Conservation (phyloP, 2,329 filamentous ascomycete species). For the Chaetomiaceae sp. region DNA sequence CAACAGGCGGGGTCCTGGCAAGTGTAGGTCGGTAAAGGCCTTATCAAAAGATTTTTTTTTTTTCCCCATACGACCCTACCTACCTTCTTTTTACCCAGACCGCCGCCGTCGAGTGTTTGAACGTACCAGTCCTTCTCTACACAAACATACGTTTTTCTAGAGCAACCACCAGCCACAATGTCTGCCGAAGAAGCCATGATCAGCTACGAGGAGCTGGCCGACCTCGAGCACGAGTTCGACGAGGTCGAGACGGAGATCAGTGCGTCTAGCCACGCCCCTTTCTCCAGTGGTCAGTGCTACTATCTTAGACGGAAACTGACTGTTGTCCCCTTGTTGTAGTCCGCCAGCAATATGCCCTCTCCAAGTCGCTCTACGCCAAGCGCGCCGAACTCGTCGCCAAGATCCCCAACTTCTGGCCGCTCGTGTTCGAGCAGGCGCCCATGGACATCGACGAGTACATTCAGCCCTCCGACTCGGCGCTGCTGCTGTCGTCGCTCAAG, state of each 20-base stretch:
- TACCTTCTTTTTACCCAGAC: background rate
- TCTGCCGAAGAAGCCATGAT: conserved; percentile 38
- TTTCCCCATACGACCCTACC: background rate
- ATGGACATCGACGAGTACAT: conserved; percentile 84
- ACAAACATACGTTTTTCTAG: background rate
- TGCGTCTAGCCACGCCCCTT: conserved; percentile 44
- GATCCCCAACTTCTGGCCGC: conserved; percentile 89
- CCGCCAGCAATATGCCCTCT: conserved; percentile 63
- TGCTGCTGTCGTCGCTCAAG: conserved; percentile 63
- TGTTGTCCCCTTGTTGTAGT: no score
- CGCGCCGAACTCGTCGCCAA: conserved; percentile 63
- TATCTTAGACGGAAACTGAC: no score
- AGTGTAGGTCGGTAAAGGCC: background rate
- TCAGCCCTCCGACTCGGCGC: conserved; percentile 67
- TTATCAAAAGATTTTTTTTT: background rate
- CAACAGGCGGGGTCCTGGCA: background rate
- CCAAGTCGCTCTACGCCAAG: conserved; percentile 67
- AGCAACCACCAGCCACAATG: conserved; percentile 16
- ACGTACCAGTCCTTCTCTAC: background rate
- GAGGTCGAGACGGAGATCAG: conserved; percentile 76
- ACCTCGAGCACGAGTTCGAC: conserved; percentile 78
- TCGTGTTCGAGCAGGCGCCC: conserved; percentile 83
- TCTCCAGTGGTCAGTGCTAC: no score
- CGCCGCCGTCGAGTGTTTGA: background rate
- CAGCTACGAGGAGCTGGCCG: conserved; percentile 69